Base-by-base conservation (phyloP, 306 rosid genomes). In the Hylodesmum podocarpum region DNA sequence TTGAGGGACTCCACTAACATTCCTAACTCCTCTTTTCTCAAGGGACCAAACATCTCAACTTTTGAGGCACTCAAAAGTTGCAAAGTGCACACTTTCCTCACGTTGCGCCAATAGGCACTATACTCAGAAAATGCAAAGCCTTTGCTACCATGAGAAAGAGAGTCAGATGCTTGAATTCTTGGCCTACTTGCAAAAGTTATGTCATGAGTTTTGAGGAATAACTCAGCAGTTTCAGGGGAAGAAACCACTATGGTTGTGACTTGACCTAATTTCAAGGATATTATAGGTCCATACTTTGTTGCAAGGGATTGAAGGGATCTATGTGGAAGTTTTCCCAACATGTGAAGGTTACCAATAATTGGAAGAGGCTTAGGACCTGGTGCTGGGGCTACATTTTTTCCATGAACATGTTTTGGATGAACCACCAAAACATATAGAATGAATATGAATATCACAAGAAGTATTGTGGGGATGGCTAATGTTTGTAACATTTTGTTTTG, bases 311-410 rank as follows among this genome's bases (percentile, higher is more conserved):
- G 75, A 62, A 84, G 78, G 3, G 11, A 24, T 1, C 68, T 40
- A 29, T 77, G 65, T 3, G 81, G 85, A 12, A 70, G 81, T 22
- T 21, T 27, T 0, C 88, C 88, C 40, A 88, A 8, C 54, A 79
- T 19, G 75, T 86, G 83, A 1, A 88, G 84, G 83, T 78, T 65
- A 2, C 88, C 88, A 13, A 84, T 49, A 12, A 84, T 62, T 2
- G 90, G 88, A 16, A 82, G 62, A 2, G 84, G 46, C 50, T 19
- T 62, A 0, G 87, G 88, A 47, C 91, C 87, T n/a, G 90, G 90
- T n/a, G 86, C 83, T n/a, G n/a, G n/a, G n/a, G n/a, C n/a, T n/a
- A n/a, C n/a, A 2, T 29, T 37, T 70, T 63, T 82, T 55, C 18
- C 19, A 19, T 11, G 15, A 21, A 1, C 5, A 0, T 14, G 43